A percentile compares a stretch with the other conserved stretches of the same genome.
Evolutionary conservation across 441 rosid genomes (phyloP).

Genomic region (Rhodomyrtus psidioides): DNA sequence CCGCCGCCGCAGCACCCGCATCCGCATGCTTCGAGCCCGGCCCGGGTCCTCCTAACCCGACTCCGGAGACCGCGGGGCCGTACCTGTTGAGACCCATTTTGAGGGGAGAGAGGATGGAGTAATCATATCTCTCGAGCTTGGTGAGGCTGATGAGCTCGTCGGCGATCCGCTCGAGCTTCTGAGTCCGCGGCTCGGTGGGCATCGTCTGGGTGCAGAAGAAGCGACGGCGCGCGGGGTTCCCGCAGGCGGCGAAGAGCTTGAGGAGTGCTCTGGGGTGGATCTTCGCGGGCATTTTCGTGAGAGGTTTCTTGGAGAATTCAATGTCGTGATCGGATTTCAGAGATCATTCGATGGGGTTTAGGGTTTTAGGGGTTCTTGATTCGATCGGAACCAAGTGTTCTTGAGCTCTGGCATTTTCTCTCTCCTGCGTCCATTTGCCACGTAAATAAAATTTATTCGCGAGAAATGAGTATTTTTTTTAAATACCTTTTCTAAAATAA

Average conservation of each 20-base stretch:
- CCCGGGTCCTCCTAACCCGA: background rate
- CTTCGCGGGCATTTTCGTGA: conserved; percentile 4
- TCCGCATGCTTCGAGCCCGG: conserved; percentile 6
- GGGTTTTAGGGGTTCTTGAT: background rate
- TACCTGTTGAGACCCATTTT: conserved; percentile 45
- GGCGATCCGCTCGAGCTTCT: conserved; percentile 60
- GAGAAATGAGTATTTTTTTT: too few relatives aligned
- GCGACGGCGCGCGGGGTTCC: background rate
- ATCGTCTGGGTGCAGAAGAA: conserved; percentile 6
- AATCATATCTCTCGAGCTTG: conserved; percentile 44
- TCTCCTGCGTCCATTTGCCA: background rate
- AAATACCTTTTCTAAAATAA: too few relatives aligned
- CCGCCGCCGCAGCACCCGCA: conserved; percentile 14
- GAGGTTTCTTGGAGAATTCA: background rate
- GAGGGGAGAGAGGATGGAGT: conserved; percentile 43
- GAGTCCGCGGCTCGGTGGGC: conserved; percentile 19
- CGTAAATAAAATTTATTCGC: too few relatives aligned
- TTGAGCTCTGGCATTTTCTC: background rate
- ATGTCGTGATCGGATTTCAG: background rate
- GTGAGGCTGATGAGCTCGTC: conserved; percentile 46
- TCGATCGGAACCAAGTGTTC: background rate
- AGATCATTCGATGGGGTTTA: background rate
- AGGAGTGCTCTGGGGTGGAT: conserved; percentile 15
- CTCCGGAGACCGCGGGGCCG: conserved; percentile 27
- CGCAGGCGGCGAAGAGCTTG: conserved; percentile 13